A percentile compares a stretch with the other conserved stretches of the same genome.
These are phyloP conservation scores for Hyphopichia fennica DNA, from an alignment of 1,139 yeast genomes.

Conservation along the genomic window DNA sequence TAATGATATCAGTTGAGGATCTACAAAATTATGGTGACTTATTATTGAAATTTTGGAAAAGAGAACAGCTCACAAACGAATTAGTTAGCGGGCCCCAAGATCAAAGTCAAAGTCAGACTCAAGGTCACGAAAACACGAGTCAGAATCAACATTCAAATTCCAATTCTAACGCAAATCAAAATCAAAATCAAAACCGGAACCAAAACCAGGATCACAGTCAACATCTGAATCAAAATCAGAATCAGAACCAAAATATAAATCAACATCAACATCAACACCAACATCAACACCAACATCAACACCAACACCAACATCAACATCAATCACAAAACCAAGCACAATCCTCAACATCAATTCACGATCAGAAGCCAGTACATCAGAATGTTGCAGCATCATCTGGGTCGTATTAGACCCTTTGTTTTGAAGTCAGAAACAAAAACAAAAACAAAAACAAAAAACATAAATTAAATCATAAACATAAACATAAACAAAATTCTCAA, in stretches of 20 bases:
- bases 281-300: background rate
- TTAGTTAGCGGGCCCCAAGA: slow-evolving; percentile 16
- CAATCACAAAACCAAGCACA: slow-evolving; percentile 1
- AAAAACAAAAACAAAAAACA: too few species aligned
- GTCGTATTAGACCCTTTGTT: background rate
- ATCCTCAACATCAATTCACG: background rate
- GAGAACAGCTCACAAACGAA: slow-evolving; percentile 53
- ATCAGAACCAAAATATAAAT: background rate
- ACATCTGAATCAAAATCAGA: background rate
- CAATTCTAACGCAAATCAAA: background rate
- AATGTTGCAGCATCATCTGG: too few species aligned
- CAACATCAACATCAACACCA: background rate
- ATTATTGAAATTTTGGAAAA: slow-evolving; percentile 78
- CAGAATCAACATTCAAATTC: background rate
- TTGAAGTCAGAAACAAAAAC: background rate
- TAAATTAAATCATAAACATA: too few species aligned
- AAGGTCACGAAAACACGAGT: background rate
- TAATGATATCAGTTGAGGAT: slow-evolving; percentile 88
- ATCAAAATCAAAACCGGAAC: background rate
- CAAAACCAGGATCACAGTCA: background rate
- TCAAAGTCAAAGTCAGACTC: background rate
- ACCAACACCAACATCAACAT: slow-evolving; percentile 1
- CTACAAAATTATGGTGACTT: slow-evolving; percentile 88
- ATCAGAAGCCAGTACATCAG: background rate
- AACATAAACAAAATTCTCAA: too few species aligned